Conservation (phyloP, 1,284 basidiomycete species). For the Phenoliferia sp. region DNA sequence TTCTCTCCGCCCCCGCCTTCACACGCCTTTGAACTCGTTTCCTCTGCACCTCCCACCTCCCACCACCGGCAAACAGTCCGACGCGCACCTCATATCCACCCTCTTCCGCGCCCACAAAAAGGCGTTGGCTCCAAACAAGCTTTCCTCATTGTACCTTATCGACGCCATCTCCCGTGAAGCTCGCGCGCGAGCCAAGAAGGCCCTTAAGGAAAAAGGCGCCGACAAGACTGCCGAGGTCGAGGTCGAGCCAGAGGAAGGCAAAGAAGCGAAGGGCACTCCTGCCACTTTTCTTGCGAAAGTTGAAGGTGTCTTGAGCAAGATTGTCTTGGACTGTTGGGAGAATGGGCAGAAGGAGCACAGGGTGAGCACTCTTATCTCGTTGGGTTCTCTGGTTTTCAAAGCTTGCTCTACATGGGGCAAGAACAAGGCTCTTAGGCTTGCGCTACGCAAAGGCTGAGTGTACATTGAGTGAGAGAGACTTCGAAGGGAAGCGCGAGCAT, state of each 20-base stretch:
- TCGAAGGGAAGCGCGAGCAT: background rate
- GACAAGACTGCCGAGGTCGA: background rate
- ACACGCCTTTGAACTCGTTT: background rate
- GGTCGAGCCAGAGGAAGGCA: background rate
- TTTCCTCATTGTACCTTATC: constrained; percentile 80
- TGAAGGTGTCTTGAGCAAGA: constrained; percentile 74
- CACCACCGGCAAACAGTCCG: no score
- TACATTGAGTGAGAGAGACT: no score
- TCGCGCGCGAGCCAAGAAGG: constrained; percentile 61
- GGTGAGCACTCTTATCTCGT: constrained; percentile 56
- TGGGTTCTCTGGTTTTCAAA: background rate
- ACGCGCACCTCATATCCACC: constrained; percentile 75
- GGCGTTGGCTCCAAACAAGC: constrained; percentile 60
- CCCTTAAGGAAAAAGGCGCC: constrained; percentile 28
- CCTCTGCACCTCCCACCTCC: background rate
- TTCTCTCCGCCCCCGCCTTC: background rate
- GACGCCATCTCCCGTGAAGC: constrained; percentile 82
- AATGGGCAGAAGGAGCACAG: constrained; percentile 63
- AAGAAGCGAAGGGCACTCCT: constrained; percentile 51
- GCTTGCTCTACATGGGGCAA: no score
- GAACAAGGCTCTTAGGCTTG: no score
- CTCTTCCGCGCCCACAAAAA: constrained; percentile 79
- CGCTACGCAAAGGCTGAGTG: no score
- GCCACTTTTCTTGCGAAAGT: constrained; percentile 78
- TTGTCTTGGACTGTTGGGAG: constrained; percentile 72